Evolutionary conservation across 805 yeast genomes (phyloP), one percentile per base, ranked within the genome.

Genomic region (Lachancea meyersii): DNA sequence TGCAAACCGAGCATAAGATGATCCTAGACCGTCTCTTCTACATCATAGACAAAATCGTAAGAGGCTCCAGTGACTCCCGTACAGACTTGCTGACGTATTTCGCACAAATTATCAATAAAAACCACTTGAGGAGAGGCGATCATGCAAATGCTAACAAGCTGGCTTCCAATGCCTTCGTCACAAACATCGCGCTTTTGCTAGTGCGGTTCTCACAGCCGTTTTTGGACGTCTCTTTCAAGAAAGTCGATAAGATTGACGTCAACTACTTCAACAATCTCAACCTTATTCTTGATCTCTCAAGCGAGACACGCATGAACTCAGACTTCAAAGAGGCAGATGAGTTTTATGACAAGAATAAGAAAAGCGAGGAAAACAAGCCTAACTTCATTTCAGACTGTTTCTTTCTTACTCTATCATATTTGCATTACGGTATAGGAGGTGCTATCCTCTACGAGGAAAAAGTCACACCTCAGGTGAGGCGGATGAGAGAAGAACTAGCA

Each of bases 311-410:
- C 55, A 71, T 87, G 16, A 81, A 85, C 51, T 75, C 96, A 2
- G 84, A 93, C 26, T 71, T 76, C 35, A 74, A 74, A 44, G 93
- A 85, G 53, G 82, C 86, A 4, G 72, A 72, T 38, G 78, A 75
- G 38, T 78, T 75, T 52, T 77, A 75, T 54, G 63, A 71, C 5
- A 53, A 63, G 2, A 60, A 65, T 28, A 65, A 64, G 31, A 59
- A 68, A 10, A 57, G 61, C n/a, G 63, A 51, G 1, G 63, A 56
- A n/a, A 48, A 47, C 27, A 58, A 61, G 47, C 60, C 73, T 22
- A 91, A 93, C 55, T 93, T 93, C 60, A 86, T 93, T n/a, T 80
- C 96, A 7, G 93, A 91, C 51, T 82, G 95, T 54, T 93, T 88
- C 62, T 93, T 73, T 55, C 60, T 93, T 43, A 78, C 89, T 5